These are phyloP conservation scores for Viola odorata DNA, from an alignment of 345 rosid species.

Conservation along the genomic window DNA sequence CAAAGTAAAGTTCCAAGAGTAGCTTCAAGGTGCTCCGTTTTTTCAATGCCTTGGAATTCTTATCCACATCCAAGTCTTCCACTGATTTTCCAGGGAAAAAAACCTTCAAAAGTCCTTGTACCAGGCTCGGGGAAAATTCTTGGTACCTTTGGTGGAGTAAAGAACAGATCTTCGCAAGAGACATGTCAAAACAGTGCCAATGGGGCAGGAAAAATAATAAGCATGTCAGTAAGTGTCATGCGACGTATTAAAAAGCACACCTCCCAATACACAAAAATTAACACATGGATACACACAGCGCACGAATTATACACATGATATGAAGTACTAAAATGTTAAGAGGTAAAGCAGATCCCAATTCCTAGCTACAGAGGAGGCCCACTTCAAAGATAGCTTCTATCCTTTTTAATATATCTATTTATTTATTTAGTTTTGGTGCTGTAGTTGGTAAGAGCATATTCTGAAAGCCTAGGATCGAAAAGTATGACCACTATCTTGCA, in stretches of 20 bases:
- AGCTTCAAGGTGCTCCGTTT: constrained; percentile 91
- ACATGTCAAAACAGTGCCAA: constrained; percentile 16
- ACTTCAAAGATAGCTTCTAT: too few relatives aligned
- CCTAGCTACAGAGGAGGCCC: too few relatives aligned
- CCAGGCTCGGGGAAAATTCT: constrained; percentile 82
- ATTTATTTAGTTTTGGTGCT: too few relatives aligned
- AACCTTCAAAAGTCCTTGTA: constrained; percentile 81
- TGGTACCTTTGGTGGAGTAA: constrained; percentile 96
- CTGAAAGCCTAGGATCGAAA: too few relatives aligned
- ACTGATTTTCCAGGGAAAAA: constrained; percentile 91
- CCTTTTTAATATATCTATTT: too few relatives aligned
- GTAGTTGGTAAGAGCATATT: too few relatives aligned
- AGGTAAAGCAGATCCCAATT: too few relatives aligned
- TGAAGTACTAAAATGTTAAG: too few relatives aligned
- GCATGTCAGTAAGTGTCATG: background rate
- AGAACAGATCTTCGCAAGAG: constrained; percentile 71
- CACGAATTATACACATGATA: too few relatives aligned
- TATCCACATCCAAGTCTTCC: constrained; percentile 82
- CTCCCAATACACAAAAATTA: background rate
- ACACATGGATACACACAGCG: background rate
- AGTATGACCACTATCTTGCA: too few relatives aligned
- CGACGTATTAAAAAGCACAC: background rate
- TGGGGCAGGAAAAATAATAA: constrained; percentile 3
- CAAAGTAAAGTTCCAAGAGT: constrained; percentile 88
- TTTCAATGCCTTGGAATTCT: constrained; percentile 85